Base-by-base conservation (phyloP, 305 asterid genomes). In the Ajuga reptans region DNA sequence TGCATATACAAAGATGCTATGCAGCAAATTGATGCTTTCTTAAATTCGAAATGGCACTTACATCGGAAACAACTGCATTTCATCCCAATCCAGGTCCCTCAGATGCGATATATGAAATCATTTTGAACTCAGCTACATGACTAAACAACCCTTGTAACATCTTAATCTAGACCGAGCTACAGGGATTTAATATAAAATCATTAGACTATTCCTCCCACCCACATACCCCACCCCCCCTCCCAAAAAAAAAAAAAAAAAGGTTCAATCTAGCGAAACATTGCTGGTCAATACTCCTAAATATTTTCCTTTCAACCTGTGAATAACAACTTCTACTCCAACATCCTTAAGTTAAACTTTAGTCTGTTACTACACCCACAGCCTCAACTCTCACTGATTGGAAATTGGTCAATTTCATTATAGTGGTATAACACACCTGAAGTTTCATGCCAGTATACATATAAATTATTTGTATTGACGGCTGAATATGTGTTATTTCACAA, bases 61-160 rank as follows among this genome's bases (percentile, higher is more conserved):
- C 34, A 60, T 59, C 31, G 45, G 41, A 57, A 66, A 71, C 24
- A 39, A 59, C 24, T 12, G 46, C 27, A 49, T 41, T 57, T 71
- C 42, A 46, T 56, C 65, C 46, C 55, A 58, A 72, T 9, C 68
- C 16, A 59, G 73, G 70, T 60, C 51, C 64, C 58, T 47, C 66
- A 59, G 51, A 80, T 68, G 64, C 65, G 65, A 73, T 46, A 61
- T 9, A 69, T 8, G 49, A 76, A 51, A 72, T 49, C 27, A 17
- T 52, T 64, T 56, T 39, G 31, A 53, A 21, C 27, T 21, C 27
- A 63, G 21, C 51, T 21, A 12, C 16, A 54, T 53, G 58, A 45
- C 66, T 58, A 52, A 59, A 76, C 61, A 72, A 45, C 45, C 17
- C 47, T 62, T 50, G 49, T 52, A 33, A 33, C 66, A 72, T 27